Evolutionary conservation across 768 basidiomycete genomes (phyloP), one percentile per base, ranked within the genome.

Genomic region (Phaeotremella fagi): DNA sequence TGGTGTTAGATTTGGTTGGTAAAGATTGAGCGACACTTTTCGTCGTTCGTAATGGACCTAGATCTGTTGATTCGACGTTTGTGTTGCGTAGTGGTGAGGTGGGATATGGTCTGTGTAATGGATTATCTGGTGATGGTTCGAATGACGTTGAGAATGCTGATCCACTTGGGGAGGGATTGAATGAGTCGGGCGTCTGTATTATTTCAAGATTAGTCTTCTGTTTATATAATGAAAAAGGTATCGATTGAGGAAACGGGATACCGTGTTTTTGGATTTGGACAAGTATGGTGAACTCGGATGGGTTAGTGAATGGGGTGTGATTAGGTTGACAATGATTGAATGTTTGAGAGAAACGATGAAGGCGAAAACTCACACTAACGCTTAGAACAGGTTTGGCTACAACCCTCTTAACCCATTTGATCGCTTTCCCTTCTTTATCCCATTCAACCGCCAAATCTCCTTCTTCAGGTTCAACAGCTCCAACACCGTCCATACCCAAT

Each of bases 361-460:
- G n/a, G 20, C 55, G 29, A 15, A 31, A 28, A n/a, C 20, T 16
- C 4, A 27, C 33, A 38, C 31, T 35, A 22, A 44, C 55, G 50
- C 20, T 35, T n/a, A 35, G 23, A 22, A 44, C 41, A 24, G 48
- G 18, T 28, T 36, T 23, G 29, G 44, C 43, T 0, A 28, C 50
- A 25, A n/a, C 28, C 54, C 49, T 51, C 24, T 63, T 68, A 27
- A 66, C 56, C 69, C 69, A 71, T 33, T 59, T 61, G 9, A 68
- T 52, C 12, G 69, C 63, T 31, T 42, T 64, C 14, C 67, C 64
- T 31, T 65, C 58, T 44, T 48, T 60, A 60, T 68, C 70, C 70
- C 70, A 72, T 42, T 69, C 70, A 9, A 69, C 61, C 20, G 66
- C 70, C 46, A 69, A 37, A 55, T 64, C 64, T 9, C 55, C 70